These are phyloP conservation scores for Marasmius oreades DNA, from an alignment of 1,284 basidiomycete genomes.

Conservation along the genomic window DNA sequence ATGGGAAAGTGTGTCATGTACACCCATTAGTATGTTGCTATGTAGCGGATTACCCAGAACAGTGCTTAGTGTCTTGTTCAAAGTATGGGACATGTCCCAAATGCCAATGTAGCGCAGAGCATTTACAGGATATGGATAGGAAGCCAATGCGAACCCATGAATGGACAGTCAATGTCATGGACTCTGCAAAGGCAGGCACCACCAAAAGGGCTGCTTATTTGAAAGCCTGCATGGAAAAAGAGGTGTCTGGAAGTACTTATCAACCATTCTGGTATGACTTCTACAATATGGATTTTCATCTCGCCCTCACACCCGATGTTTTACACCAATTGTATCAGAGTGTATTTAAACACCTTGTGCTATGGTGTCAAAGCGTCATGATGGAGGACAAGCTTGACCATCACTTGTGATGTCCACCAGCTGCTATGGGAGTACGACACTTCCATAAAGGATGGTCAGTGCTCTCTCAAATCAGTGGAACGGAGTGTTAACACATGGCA, in stretches of 20 bases:
- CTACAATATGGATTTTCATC: slow-evolving; percentile 20
- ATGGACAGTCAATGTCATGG: slow-evolving; percentile 1
- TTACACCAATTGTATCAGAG: slow-evolving; percentile 29
- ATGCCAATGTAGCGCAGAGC: slow-evolving; percentile 1
- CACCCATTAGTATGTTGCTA: slow-evolving; percentile 15
- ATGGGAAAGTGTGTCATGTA: slow-evolving; percentile 7
- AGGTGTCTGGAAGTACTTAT: slow-evolving; percentile 2
- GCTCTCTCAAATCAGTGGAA: slow-evolving; percentile 20
- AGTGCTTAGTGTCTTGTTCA: slow-evolving; percentile 15
- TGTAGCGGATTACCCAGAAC: slow-evolving; percentile 21
- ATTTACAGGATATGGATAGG: not conserved
- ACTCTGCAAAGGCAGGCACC: not conserved
- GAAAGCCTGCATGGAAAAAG: not conserved
- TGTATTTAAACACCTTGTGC: slow-evolving; percentile 25
- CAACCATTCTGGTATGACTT: slow-evolving; percentile 15
- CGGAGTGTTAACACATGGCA: slow-evolving; percentile 21
- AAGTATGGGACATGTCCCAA: slow-evolving; percentile 15
- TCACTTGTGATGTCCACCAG: slow-evolving; percentile 16
- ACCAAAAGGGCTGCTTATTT: not conserved
- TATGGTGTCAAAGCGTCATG: slow-evolving; percentile 20
- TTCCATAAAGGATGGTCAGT: slow-evolving; percentile 24
- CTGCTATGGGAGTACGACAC: slow-evolving; percentile 16
- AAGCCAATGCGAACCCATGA: not conserved
- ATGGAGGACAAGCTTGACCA: slow-evolving; percentile 19
- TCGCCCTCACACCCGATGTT: slow-evolving; percentile 24